Base-by-base conservation (phyloP, 495 filamentous ascomycete genomes). In the Tetracladium setigerum region DNA sequence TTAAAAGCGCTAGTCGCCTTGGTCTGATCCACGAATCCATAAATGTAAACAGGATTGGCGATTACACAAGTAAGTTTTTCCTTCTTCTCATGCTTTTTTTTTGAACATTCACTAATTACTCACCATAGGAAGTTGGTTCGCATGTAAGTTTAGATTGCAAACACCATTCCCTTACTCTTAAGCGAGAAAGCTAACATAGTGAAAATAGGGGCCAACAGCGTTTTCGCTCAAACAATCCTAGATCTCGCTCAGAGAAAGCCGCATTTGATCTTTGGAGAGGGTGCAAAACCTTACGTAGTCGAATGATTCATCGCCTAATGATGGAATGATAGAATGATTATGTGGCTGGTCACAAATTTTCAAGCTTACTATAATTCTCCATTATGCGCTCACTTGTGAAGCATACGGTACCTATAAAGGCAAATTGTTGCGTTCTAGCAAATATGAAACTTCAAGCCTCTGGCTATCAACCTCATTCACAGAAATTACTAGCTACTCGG, bases 21-120 rank as follows among this genome's bases (percentile, higher is more conserved):
- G 92, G 92, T 0, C 66, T 99, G 19, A 73, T 97, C 2, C 89
- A 99, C 63, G 92, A 99, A 67, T 91, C 86, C 47, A 78, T 99
- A 33, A 81, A 95, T 60, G 92, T 97, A 10, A 81, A 89, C 39
- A 70, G 74, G 38, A 67, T 80, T 16, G 68, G 65, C 24, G 78
- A 84, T 30, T 97, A 92, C 62, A 95, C 91, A 10, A 73, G 85
- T 80, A 68, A 78, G 38, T 41, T 5, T 69, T n/a, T 27, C 34
- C 18, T 6, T 27, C 7, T 27, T 6, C 35, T 15, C n/a, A 19
- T 1, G 0, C 7, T 19, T 13, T 18, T 22, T 35, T 32, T 1
- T 4, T 11, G 6, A 27, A 44, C 46, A 46, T 63, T 75, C 55
- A 73, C 50, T 30, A 24, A 18, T 41, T 12, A 27, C n/a, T 19